Conservation (phyloP, 768 basidiomycete genomes). For the Tremella fuciformis region DNA sequence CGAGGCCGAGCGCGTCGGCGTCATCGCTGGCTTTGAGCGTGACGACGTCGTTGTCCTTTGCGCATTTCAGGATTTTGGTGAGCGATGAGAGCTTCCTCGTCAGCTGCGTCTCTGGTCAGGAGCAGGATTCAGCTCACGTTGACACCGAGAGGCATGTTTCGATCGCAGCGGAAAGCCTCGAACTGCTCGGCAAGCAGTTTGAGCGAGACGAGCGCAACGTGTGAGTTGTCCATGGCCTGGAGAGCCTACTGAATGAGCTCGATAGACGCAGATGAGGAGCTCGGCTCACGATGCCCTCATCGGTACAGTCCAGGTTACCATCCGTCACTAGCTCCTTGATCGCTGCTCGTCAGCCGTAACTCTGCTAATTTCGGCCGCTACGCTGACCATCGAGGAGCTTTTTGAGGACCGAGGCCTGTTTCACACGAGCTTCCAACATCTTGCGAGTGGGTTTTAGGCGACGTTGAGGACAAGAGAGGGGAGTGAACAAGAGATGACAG, state of each 20-base stretch:
- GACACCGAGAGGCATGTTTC: constrained; percentile 65
- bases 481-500: too few species aligned
- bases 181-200: constrained; percentile 76
- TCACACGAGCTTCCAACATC: constrained; percentile 75
- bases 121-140: constrained; percentile 42
- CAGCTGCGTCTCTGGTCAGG: constrained; percentile 10
- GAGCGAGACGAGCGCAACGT: constrained; percentile 93
- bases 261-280: neutral
- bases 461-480: too few species aligned
- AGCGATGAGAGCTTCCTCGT: constrained; percentile 71
- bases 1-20: constrained; percentile 78
- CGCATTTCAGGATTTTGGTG: constrained; percentile 94
- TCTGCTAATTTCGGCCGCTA: neutral
- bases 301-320: constrained; percentile 95
- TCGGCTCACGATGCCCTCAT: constrained; percentile 77
- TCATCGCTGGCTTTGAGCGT: constrained; percentile 88
- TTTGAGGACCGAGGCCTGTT: constrained; percentile 83
- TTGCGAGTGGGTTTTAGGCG: neutral
- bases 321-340: constrained; percentile 97
- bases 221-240: constrained; percentile 99
- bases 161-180: constrained; percentile 81
- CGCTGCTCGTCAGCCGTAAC: constrained; percentile 57
- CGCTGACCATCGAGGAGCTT: constrained; percentile 83
- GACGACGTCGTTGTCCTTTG: constrained; percentile 90
- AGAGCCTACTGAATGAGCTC: constrained; percentile 58